Percentiles rank a stretch among this genome's conserved stretches.
These are phyloP conservation scores for Penicillium lagena DNA, from an alignment of 495 filamentous ascomycete genomes.

Conservation along the genomic window DNA sequence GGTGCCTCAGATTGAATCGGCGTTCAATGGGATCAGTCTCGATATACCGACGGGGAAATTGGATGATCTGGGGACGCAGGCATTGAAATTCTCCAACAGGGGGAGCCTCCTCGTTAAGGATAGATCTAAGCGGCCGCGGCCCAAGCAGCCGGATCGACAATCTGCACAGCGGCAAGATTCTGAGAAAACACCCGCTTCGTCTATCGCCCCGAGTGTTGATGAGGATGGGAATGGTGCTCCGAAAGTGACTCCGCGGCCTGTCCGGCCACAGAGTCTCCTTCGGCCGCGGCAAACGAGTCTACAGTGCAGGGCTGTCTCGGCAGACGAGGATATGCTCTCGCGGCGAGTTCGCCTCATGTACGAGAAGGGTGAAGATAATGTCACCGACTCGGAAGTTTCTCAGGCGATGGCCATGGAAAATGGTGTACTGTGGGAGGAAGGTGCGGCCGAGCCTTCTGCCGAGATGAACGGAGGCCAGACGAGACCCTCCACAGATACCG, in stretches of 20 bases:
- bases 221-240: conserved; percentile 17
- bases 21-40: conserved; percentile 48
- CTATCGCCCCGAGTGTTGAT: conserved; percentile 5
- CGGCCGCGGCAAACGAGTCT: conserved; percentile 29
- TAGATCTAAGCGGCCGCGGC: conserved; percentile 14
- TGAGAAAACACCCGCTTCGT: background rate
- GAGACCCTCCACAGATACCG: conserved; percentile 19
- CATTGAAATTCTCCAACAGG: conserved; percentile 53
- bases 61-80: conserved; percentile 41
- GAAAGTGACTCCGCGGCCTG: conserved; percentile 36
- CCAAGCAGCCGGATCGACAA: conserved; percentile 11
- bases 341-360: conserved; percentile 90
- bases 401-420: conserved; percentile 43
- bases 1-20: conserved; percentile 27
- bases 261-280: conserved; percentile 23
- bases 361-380: conserved; percentile 60
- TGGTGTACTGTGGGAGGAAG: conserved; percentile 54
- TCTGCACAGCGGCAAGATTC: background rate
- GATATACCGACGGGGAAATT: conserved; percentile 50
- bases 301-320: conserved; percentile 44
- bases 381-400: conserved; percentile 41
- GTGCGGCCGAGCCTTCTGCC: conserved; percentile 28
- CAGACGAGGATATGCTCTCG: conserved; percentile 79
- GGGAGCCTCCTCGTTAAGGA: conserved; percentile 40
- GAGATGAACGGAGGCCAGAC: conserved; percentile 12